Evolutionary conservation across 345 rosid genomes (phyloP), one percentile per base, ranked within the genome.

Genomic region (Gossypium rotundifolium): DNA sequence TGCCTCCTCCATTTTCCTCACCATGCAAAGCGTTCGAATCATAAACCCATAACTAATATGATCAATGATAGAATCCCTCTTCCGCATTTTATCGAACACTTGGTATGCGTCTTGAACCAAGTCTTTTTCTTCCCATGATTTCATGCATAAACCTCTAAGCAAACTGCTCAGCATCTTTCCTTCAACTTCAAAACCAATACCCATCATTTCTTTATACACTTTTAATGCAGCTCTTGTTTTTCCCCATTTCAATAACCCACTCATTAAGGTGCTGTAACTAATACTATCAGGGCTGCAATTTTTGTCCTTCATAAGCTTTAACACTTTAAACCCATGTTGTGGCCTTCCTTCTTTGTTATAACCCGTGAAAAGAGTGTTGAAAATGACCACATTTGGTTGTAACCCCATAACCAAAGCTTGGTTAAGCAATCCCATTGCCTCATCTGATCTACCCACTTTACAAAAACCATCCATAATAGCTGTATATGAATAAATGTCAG

Each of bases 381-480:
- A 88, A 75, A 86, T 84, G 75, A 87, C 80, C 33, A 74, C 87
- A 79, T 13, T 85, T 17, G 91, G 91, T 9, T 46, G 63, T 82
- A 88, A 73, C 40, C 88, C 88, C 66, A 42, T 70, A 77, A 74
- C 60, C 12, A 84, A 2, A 70, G 92, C 89, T 65, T 88, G 89
- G 54, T 81, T 53, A 16, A 90, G 88, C 78, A 90, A 71, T 67
- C 83, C 92, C 87, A 71, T 74, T 9, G 95, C 91, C 64, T 90
- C 95, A 64, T 80, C 82, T 17, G 95, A 76, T 70, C 95, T 79
- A 33, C 95, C 95, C 70, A 88, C 95, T 71, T 88, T 88, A 44
- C 95, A 88, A 42, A 88, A 88, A 22, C 95, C 95, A 82, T 86
- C 88, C 95, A 87, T 90, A 65, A 87, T 77, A 17, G 83, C 77